Base-by-base conservation (phyloP, 2,329 filamentous ascomycete species). In the Alternaria dauci region DNA sequence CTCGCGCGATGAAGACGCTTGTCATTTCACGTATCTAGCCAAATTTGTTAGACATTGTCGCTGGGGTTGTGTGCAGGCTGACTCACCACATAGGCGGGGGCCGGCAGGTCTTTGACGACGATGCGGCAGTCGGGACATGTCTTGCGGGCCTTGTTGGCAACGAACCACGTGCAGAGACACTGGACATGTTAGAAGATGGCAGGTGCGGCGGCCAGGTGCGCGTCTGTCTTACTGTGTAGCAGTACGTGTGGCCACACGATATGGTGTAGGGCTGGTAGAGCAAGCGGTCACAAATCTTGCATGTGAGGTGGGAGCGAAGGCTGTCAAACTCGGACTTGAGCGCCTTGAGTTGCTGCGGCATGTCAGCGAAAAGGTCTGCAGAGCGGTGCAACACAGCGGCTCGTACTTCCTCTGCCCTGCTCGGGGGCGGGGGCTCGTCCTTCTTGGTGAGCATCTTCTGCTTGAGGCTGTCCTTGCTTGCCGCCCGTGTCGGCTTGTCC, bases 261-360 rank as follows among this genome's bases (percentile, higher is more conserved):
- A 91, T 83, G 18, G 87, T 89, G 77, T 87, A 91, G 2, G 89
- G 89, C 75, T 91, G 88, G 77, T 90, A 91, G 51, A 91, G 83
- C 50, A 89, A 84, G 56, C 86, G 84, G 66, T 89, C 86, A 76
- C 89, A 91, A 63, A 91, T 88, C 65, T 88, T 88, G 79, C 89
- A 91, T 58, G 87, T 88, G 68, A 89, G 80, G 32, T 89, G 81
- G 30, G 78, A 79, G 65, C 88, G 84, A 62, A 91, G 85, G 67
- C 85, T 83, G 68, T 88, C 84, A 46, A 91, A 83, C 74, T 90
- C 87, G 46, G 80, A 65, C 61, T 70, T 73, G 54, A 80, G 70
- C n/a, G 70, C 62, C 61, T 76, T 76, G 42, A 81, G 74, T 57
- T 80, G 75, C 78, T 80, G 70, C 38, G 54, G n/a, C 16, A 42